Base-by-base conservation (phyloP, 768 basidiomycete species). In the Daedaleopsis sinensis region DNA sequence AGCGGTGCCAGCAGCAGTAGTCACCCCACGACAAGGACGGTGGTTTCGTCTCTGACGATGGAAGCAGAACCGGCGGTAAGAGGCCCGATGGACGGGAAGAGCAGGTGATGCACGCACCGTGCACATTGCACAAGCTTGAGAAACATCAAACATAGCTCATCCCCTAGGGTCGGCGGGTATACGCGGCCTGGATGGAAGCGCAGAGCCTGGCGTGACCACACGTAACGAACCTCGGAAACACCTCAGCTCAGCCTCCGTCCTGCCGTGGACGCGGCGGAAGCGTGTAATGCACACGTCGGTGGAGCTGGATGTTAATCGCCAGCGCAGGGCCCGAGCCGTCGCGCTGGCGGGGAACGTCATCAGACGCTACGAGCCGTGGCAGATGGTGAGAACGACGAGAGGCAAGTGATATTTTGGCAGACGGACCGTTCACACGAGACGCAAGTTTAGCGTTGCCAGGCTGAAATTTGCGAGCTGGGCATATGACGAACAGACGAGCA, bases 361-460 rank as follows among this genome's bases (percentile, higher is more conserved):
- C 54, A 59, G 21, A 52, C 21, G 42, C 39, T 36, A 43, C 47
- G 37, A 55, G 12, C 58, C 58, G 39, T 64, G 58, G 62, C 62
- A 59, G 38, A 50, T 18, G 62, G 58, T 64, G 58, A 59, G 62
- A 64, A 64, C 46, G 50, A 46, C 18, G 23, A 21, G 49, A 39
- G 55, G 43, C 24, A 53, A 55, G 27, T 32, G 27, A 32, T 32
- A 42, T 42, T 42, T 42, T 42, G 18, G 39, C 55, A 42, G 27
- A 52, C 49, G 53, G 36, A 32, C 21, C 47, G 42, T 51, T 58
- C 58, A 38, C 57, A 59, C 58, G 62, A 56, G 18, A 52, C 36
- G 21, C 62, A 44, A 48, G 58, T 36, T 56, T 52, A 49, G 58
- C 58, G 58, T 58, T 36, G 54, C 62, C 62, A 63, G 53, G 51